Percentiles rank a stretch among this genome's conserved stretches.
These are phyloP conservation scores for Tetrapisispora nanseiensis DNA, from an alignment of 805 yeast species.

Conservation along the genomic window DNA sequence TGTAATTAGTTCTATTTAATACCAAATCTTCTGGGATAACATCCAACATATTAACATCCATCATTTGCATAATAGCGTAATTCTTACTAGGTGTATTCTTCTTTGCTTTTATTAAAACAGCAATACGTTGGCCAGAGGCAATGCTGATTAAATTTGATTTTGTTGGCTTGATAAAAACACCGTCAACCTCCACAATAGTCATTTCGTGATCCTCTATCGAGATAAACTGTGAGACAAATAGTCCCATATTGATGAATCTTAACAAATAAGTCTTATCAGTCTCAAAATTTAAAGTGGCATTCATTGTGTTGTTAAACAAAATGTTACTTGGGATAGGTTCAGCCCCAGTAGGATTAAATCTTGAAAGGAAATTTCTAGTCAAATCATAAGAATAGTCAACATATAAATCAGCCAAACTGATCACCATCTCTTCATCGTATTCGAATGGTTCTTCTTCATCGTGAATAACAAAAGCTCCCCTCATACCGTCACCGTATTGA, in stretches of 20 bases:
- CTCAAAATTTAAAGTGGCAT: conserved; percentile 44
- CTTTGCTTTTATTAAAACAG: conserved; percentile 57
- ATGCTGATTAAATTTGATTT: conserved; percentile 47
- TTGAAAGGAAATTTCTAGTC: conserved; percentile 39
- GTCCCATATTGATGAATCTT: conserved; percentile 57
- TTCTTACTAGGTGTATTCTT: conserved; percentile 32
- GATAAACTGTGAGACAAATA: conserved; percentile 65
- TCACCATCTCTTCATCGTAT: conserved; percentile 51
- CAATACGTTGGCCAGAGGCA: conserved; percentile 75
- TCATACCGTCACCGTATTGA: conserved; percentile 70
- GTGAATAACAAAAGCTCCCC: conserved; percentile 60
- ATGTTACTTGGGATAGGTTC: conserved; percentile 69
- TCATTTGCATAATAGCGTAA: conserved; percentile 50
- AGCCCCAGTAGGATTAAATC: conserved; percentile 77
- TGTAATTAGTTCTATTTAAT: conserved; percentile 44
- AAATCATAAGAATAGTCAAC: conserved; percentile 43
- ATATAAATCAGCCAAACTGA: conserved; percentile 56
- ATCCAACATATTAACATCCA: conserved; percentile 65
- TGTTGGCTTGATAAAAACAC: conserved; percentile 53
- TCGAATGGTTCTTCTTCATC: conserved; percentile 41
- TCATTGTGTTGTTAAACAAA: conserved; percentile 55
- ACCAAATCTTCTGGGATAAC: conserved; percentile 49
- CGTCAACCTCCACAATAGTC: conserved; percentile 67
- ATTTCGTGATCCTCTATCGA: conserved; percentile 63
- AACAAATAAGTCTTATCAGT: conserved; percentile 54